Base-by-base conservation (phyloP, 1,284 basidiomycete species). In the Melampsora abietis-canadensis region DNA sequence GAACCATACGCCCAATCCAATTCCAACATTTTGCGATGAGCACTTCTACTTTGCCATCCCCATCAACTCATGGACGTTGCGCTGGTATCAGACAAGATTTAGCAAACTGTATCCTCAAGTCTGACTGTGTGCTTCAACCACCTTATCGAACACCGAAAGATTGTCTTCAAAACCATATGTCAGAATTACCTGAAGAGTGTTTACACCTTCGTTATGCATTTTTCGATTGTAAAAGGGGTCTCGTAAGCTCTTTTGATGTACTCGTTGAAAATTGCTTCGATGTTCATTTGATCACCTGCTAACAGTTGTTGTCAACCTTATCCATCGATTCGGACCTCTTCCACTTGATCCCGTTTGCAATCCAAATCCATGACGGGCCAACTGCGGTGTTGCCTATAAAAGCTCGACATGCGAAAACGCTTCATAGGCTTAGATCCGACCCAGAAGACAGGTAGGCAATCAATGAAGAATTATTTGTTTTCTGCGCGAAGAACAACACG, bases 151-250 rank as follows among this genome's bases (percentile, higher is more conserved):
- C 89, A 24, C 90, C 91, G 3, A 91, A 90, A 0, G 88, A 90
- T 62, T 93, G 91, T 82, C 84, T 93, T 70, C 87, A 86, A 78
- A 59, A 51, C 30, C 89, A 92, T 81, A 83, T 83, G 30, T 83
- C 88, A 76, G 88, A 91, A 78, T 84, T 93, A 44, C 91, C 91
- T 7, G 87, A 89, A 78, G 85, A 88, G 78, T 93, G 91, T 80
- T 86, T 87, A 79, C 85, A 87, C 24, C 82, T 93, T 68, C 85
- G 91, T 66, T 87, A 87, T 80, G 90, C 91, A 4, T 88, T 89
- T 1, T 92, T 90, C 78, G 90, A 93, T 78, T 93, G 91, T 83
- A 93, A 93, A 82, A 85, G 91, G 76, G 90, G 89, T 51, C 90
- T 92, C 89, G 91, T 92, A 75, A 76, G 89, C 84, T 4, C 19